Evolutionary conservation across 2,329 filamentous ascomycete species (phyloP), one percentile per base, ranked within the genome.

Genomic region (Kalaharituber pfeilii): DNA sequence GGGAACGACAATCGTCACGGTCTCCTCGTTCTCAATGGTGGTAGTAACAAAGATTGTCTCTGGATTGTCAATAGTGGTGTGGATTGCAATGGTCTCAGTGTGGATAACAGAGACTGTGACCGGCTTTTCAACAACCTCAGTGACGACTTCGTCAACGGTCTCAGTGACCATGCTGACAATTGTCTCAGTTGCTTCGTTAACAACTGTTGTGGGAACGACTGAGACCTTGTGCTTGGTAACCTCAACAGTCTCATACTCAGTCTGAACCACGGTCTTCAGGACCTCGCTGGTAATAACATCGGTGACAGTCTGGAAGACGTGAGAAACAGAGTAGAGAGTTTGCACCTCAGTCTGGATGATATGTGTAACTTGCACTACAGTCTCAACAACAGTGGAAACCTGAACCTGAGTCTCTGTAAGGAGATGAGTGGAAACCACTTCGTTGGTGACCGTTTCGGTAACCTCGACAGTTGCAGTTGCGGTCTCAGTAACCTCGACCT

Each of bases 251-350:
- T 53, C 30, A 8, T 47, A 20, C 33, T 52, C 27, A 15, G 51
- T 53, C 9, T 49, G 51, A 29, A 49, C 42, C 8, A 54, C 52
- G 3, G 53, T 59, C 33, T 59, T 51, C 15, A 52, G 54, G 30
- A 52, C 47, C 30, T 53, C 45, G 1, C 30, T 51, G 25, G 53
- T 27, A 24, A 55, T 49, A 9, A 47, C 39, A 24, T 55, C 39
- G 7, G 56, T 55, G 2, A 44, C 49, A 24, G 51, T 54, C 47
- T 54, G 15, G 25, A 47, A 47, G 42, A 47, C 42, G 22, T 47
- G 42, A 27, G 15, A 47, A 51, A 28, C 29, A 3, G 44, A 53
- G 18, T 15, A 24, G 50, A 25, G 50, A 24, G 26, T 53, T 28
- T 54, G 13, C 6, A 51, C 52, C 15, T 44, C 28, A n/a, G 50